Base-by-base conservation (phyloP, 2,329 filamentous ascomycete species). In the Penicillium olsonii region DNA sequence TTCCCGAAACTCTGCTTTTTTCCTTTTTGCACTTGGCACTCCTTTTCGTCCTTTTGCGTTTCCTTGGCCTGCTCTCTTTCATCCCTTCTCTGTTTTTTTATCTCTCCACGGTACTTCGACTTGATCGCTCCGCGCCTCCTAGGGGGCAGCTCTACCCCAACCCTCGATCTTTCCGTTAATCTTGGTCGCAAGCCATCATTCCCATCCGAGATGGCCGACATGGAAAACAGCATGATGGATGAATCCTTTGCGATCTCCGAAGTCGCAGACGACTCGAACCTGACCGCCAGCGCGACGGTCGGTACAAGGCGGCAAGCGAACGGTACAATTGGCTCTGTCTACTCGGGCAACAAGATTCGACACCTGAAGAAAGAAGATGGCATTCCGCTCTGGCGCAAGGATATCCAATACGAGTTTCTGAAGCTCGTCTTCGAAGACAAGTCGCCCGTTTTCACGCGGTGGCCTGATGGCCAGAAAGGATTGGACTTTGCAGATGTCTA, bases 401-500 rank as follows among this genome's bases (percentile, higher is more conserved):
- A 86, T 64, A 86, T 86, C 42, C 83, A 86, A 67, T 84, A 80
- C 61, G 80, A 84, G 65, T 86, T 86, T 58, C 72, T 86, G 48
- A 79, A 78, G 57, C 70, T 79, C 22, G 83, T 86, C 55, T 85
- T 85, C 64, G 79, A 84, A 62, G 82, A 86, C 64, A 74, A 79
- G 50, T 78, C 71, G 1, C 66, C 68, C 2, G 91, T 91, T 66
- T 99, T 99, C 70, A 95, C 90, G 66, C 95, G 95, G 68, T 88
- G 88, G 69, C 95, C 92, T 70, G 91, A 96, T 61, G 82, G 82
- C 49, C 85, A 87, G 64, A 85, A 88, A 64, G 88, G 83, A 58
- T 72, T 81, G 63, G 84, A 80, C 7, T 99, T 99, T 69, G 92
- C 94, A 53, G 92, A 97, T 70, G 84, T 99, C 53, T 99, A 99